Conservation (phyloP, 1,139 yeast genomes). For the Keqinozyma sinolaborantium region DNA sequence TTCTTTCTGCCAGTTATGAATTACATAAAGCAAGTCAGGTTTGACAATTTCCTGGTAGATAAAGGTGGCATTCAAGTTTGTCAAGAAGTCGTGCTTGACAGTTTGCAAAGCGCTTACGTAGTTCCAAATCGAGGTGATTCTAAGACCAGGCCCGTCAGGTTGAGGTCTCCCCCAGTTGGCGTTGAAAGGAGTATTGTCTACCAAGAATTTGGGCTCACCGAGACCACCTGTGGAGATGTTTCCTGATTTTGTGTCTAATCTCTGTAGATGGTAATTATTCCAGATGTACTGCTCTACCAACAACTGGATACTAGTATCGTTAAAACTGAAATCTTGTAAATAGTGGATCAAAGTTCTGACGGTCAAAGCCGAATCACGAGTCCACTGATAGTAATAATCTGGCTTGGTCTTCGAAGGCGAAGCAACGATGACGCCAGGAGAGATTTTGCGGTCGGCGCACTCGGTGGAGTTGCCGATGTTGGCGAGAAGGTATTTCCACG, state of each 20-base stretch:
- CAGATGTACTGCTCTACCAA: constrained; percentile 59
- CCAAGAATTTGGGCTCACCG: constrained; percentile 87
- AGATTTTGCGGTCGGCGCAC: constrained; percentile 23
- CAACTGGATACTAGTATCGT: constrained; percentile 17
- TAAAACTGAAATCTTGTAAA: constrained; percentile 22
- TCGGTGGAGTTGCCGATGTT: constrained; percentile 49
- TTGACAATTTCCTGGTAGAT: constrained; percentile 54
- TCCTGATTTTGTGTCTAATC: constrained; percentile 69
- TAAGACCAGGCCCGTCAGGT: constrained; percentile 88
- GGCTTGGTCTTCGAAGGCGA: constrained; percentile 72
- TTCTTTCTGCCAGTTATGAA: constrained; percentile 55
- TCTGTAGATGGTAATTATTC: constrained; percentile 57
- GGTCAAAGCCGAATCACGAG: constrained; percentile 84
- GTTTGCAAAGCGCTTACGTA: constrained; percentile 30
- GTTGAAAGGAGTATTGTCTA: constrained; percentile 58
- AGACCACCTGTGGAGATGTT: constrained; percentile 53
- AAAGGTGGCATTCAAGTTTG: constrained; percentile 17
- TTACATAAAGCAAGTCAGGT: constrained; percentile 68
- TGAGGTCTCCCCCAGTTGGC: constrained; percentile 94
- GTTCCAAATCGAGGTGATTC: constrained; percentile 62
- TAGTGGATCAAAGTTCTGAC: constrained; percentile 60
- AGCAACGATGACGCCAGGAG: constrained; percentile 75
- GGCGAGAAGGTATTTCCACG: constrained; percentile 52
- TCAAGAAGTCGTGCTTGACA: constrained; percentile 6
- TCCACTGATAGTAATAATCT: constrained; percentile 87